These are phyloP conservation scores for Spizellomyces punctatus DNA, from an alignment of 192 early-diverging fungal species.

Conservation along the genomic window DNA sequence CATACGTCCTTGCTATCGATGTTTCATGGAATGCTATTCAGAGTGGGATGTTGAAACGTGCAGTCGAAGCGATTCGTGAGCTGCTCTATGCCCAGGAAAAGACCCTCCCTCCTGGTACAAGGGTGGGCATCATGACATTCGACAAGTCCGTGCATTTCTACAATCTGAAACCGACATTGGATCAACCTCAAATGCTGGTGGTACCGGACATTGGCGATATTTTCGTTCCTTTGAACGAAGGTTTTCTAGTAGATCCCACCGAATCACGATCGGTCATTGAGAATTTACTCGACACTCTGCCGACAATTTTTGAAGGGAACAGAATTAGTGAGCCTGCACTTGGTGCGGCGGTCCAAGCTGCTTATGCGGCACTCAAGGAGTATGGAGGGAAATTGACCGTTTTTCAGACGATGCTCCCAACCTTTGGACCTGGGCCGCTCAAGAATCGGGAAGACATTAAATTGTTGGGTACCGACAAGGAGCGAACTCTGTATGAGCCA, in stretches of 20 bases:
- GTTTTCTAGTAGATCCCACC: slow-evolving; percentile 85
- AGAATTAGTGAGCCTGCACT: slow-evolving; percentile 74
- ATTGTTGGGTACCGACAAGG: slow-evolving; percentile 90
- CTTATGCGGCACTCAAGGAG: slow-evolving; percentile 68
- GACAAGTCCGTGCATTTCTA: slow-evolving; percentile 94
- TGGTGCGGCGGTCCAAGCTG: slow-evolving; percentile 79
- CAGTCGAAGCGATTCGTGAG: slow-evolving; percentile 66
- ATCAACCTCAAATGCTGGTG: slow-evolving; percentile 93
- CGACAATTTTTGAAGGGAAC: slow-evolving; percentile 80
- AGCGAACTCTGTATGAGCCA: slow-evolving; percentile 81
- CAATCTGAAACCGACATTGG: slow-evolving; percentile 72
- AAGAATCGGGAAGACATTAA: slow-evolving; percentile 88
- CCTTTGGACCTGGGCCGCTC: slow-evolving; percentile 83
- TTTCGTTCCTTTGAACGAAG: slow-evolving; percentile 91
- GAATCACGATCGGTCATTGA: slow-evolving; percentile 83
- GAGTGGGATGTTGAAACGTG: slow-evolving; percentile 76
- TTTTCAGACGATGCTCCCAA: slow-evolving; percentile 89
- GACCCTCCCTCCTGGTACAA: slow-evolving; percentile 41
- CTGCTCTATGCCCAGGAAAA: slow-evolving; percentile 62
- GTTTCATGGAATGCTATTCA: slow-evolving; percentile 87
- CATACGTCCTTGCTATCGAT: slow-evolving; percentile 93
- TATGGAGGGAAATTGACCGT: slow-evolving; percentile 86
- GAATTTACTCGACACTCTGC: slow-evolving; percentile 77
- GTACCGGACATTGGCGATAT: slow-evolving; percentile 89
- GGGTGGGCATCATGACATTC: slow-evolving; percentile 87